phyloP scores from a whole-genome alignment of 2,329 filamentous ascomycete genomes.

The Chaetomiaceae sp. region DNA sequence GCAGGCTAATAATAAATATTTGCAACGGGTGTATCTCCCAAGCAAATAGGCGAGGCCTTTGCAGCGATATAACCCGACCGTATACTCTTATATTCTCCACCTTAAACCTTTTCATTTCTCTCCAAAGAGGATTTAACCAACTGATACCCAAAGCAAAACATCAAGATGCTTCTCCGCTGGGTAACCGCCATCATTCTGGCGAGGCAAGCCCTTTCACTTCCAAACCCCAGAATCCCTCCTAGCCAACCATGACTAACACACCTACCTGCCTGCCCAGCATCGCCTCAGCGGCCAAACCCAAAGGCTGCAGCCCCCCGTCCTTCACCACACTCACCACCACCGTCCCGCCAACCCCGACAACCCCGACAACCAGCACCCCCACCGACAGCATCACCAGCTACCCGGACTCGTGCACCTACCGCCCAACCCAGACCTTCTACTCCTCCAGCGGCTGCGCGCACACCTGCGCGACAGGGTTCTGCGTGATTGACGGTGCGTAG shows the following conservation, averaged over 20 bases:
- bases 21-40: too few relatives aligned
- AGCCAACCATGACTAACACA: too few relatives aligned
- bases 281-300: background rate
- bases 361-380: background rate
- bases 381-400: conserved; percentile 6
- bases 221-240: background rate
- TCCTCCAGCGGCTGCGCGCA: conserved; percentile 21
- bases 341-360: background rate
- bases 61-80: background rate
- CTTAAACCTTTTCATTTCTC: background rate
- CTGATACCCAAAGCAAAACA: too few relatives aligned
- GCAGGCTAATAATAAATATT: background rate
- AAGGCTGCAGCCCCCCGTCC: background rate
- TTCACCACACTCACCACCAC: background rate
- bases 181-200: background rate
- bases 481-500: conserved; percentile 22
- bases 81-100: background rate
- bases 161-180: background rate
- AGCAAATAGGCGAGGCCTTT: background rate
- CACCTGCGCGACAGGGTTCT: conserved; percentile 20
- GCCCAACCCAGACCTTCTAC: conserved; percentile 24
- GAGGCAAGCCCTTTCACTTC: background rate
- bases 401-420: conserved; percentile 22
- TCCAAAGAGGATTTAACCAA: too few relatives aligned
- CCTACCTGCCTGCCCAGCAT: background rate